phyloP scores from a whole-genome alignment of 768 basidiomycete genomes.

The Naganishia onofrii region DNA sequence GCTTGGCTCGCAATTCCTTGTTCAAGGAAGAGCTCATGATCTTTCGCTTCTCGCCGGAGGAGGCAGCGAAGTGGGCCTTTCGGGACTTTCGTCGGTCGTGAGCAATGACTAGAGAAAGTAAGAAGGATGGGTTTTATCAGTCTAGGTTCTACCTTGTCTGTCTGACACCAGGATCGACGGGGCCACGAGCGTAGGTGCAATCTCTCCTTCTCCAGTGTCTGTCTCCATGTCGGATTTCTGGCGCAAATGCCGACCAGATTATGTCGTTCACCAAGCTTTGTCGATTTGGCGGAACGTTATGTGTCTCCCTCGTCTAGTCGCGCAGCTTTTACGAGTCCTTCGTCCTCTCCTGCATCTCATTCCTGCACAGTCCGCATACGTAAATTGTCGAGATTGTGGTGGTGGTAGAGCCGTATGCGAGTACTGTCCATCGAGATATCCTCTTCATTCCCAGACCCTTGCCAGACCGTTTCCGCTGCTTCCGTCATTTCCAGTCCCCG shows the following conservation, averaged over 20 bases:
- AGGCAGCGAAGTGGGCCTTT: constrained; percentile 95
- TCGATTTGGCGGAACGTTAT: no score
- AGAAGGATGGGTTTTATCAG: constrained; percentile 16
- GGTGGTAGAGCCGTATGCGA: not conserved
- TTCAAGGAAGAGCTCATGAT: constrained; percentile 96
- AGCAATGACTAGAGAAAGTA: constrained; percentile 43
- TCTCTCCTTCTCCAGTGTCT: not conserved
- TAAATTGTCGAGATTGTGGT: not conserved
- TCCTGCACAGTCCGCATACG: not conserved
- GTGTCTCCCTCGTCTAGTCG: no score
- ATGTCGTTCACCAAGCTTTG: not conserved
- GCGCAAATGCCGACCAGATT: not conserved
- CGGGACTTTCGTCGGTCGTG: constrained; percentile 83
- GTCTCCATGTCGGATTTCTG: no score
- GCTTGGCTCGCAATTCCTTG: constrained; percentile 88
- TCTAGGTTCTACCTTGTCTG: not conserved
- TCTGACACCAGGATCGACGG: constrained; percentile 5
- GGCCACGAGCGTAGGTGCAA: not conserved
- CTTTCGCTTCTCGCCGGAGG: constrained; percentile 90
- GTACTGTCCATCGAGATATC: not conserved
- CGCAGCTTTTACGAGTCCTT: no score
- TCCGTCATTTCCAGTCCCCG: not conserved
- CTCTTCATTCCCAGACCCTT: not conserved
- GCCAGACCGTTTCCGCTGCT: not conserved
- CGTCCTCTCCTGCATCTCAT: not conserved